phyloP scores from a whole-genome alignment of 2,329 filamentous ascomycete genomes.

The Neurospora sp. region DNA sequence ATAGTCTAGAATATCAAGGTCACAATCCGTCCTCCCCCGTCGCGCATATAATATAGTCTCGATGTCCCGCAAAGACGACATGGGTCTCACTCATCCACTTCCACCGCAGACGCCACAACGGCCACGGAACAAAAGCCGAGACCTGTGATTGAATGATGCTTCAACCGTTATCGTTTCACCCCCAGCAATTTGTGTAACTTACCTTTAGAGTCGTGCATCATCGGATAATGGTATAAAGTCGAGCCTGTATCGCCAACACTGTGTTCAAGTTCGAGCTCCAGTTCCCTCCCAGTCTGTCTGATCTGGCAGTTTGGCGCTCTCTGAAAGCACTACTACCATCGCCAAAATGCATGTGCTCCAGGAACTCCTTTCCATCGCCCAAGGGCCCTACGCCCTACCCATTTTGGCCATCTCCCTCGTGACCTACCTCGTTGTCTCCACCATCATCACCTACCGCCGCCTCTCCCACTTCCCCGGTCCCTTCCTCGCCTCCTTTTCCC shows the following conservation, averaged over 20 bases:
- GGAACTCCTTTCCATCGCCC: not conserved
- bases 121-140: not conserved
- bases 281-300: not conserved
- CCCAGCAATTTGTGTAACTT: not conserved
- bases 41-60: too few species aligned
- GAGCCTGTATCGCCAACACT: not conserved
- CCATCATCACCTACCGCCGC: constrained; percentile 11
- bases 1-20: not conserved
- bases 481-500: constrained; percentile 21
- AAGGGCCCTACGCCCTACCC: not conserved
- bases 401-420: not conserved
- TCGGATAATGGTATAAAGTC: not conserved
- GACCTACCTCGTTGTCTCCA: constrained; percentile 9
- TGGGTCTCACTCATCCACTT: not conserved
- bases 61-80: too few species aligned
- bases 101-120: not conserved
- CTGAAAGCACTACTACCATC: not conserved
- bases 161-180: not conserved
- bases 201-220: not conserved
- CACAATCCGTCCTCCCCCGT: too few species aligned
- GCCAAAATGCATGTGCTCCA: not conserved
- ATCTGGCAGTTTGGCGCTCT: not conserved
- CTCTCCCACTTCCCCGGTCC: constrained; percentile 22
- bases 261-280: not conserved
- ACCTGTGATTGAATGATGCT: not conserved